A percentile compares a stretch with the other conserved stretches of the same genome.
Evolutionary conservation across 2,329 filamentous ascomycete species (phyloP).

Genomic region (Fusarium coicis): DNA sequence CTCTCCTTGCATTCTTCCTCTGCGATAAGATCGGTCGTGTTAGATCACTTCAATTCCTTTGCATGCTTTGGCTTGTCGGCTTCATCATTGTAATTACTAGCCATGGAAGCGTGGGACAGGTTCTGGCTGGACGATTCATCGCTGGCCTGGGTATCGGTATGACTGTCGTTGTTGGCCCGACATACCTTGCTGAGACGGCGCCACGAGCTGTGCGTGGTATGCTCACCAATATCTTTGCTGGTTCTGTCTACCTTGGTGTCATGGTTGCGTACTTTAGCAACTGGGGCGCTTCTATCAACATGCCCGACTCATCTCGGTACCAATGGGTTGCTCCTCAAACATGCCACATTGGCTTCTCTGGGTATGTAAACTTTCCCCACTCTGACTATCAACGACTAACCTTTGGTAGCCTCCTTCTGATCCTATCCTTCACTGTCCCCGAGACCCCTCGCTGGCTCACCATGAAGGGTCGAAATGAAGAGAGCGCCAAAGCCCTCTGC

Average conservation of each 20-base stretch:
- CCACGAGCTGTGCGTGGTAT: slow-evolving; percentile 72
- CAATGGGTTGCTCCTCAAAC: slow-evolving; percentile 21
- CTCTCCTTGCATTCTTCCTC: slow-evolving; percentile 59
- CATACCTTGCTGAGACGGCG: slow-evolving; percentile 72
- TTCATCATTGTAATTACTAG: slow-evolving; percentile 12
- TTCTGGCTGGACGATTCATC: slow-evolving; percentile 12
- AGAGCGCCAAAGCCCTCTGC: slow-evolving; percentile 12
- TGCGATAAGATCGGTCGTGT: slow-evolving; percentile 23
- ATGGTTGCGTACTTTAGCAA: slow-evolving; percentile 71
- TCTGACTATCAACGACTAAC: background rate
- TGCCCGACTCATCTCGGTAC: slow-evolving; percentile 47
- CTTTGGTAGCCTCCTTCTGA: background rate
- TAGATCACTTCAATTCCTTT: slow-evolving; percentile 9
- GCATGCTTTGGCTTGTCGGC: slow-evolving; percentile 3
- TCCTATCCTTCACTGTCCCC: slow-evolving; percentile 22
- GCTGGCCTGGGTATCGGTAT: slow-evolving; percentile 19
- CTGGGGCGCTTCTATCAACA: slow-evolving; percentile 60
- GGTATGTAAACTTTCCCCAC: background rate
- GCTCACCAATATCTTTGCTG: slow-evolving; percentile 62
- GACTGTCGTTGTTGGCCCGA: slow-evolving; percentile 46
- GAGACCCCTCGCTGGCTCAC: slow-evolving; percentile 25
- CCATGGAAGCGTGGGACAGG: slow-evolving; percentile 14
- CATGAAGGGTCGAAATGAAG: slow-evolving; percentile 9
- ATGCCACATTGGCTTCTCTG: slow-evolving; percentile 16
- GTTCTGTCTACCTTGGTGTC: slow-evolving; percentile 39